Evolutionary conservation across 257 asterid species (phyloP), one percentile per base, ranked within the genome.

Genomic region (Przewalskia tangutica): DNA sequence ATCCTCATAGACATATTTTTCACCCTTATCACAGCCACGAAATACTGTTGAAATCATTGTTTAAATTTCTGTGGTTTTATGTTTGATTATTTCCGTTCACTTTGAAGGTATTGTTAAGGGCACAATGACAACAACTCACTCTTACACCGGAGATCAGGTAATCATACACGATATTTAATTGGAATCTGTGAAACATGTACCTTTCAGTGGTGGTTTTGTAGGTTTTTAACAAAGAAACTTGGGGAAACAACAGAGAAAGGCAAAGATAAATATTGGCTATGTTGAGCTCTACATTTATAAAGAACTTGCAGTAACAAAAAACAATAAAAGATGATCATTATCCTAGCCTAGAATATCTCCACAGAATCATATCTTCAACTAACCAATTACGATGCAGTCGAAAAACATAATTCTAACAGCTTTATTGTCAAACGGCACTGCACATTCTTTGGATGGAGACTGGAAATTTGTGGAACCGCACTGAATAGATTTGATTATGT

Each of bases 91-190:
- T 75, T 12, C n/a, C 65, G 0, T 82, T 75, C 20, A 23, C 38
- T 85, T 82, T 85, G 85, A 88, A 93, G 98, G 98, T 68, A 95
- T 95, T 83, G 98, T 91, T 70, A 95, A 95, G 92, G 98, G 98
- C 46, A 95, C 97, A 14, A 95, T 95, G 98, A 95, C 98, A 65
- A 95, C 98, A 70, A 95, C 98, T 8, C 98, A 93, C 87, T 95
- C 98, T 14, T 95, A 95, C 93, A 95, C 98, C 5, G 98, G 98
- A 53, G 98, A 95, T 88, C 98, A 94, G 97, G 96, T 92, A 87
- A 84, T 64, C 66, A 20, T 48, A 48, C 3, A 7, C 4, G 8
- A 27, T 27, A 27, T 27, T 27, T 27, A 27, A 27, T 27, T 27
- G 32, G 36, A 73, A 48, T 46, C 34, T 11, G 18, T 6, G 42